Evolutionary conservation across 371 early-diverging fungal genomes (phyloP).

Genomic region (Conidiobolus incongruus): DNA sequence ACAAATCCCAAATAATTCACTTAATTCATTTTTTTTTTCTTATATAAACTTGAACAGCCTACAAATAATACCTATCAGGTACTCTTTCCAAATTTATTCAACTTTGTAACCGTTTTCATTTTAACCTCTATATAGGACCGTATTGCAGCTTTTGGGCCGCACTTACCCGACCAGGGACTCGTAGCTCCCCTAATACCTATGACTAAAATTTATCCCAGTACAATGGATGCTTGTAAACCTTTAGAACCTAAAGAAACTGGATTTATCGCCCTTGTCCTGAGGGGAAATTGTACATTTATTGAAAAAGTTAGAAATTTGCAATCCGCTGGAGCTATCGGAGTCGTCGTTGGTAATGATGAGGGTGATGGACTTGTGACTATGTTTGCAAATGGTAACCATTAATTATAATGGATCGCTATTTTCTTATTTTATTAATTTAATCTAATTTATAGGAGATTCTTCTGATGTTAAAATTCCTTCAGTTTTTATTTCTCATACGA

Average conservation of each 20-base stretch:
- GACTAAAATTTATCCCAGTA: conserved; percentile 8
- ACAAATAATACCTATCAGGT: too few species aligned
- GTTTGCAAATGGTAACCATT: conserved; percentile 50
- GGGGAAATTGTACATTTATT: conserved; percentile 69
- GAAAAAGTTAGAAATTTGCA: conserved; percentile 81
- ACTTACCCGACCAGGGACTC: conserved; percentile 26
- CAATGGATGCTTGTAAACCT: neutral
- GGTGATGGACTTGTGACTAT: conserved; percentile 59
- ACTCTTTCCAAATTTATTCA: too few species aligned
- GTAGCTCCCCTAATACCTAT: conserved; percentile 18
- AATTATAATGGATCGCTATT: too few species aligned
- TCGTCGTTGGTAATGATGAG: conserved; percentile 67
- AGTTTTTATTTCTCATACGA: conserved; percentile 38
- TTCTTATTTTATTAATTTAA: too few species aligned
- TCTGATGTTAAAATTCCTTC: conserved; percentile 50
- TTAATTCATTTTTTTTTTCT: too few species aligned
- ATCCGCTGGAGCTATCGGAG: conserved; percentile 58
- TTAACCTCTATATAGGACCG: conserved; percentile 19
- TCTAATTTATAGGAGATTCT: conserved; percentile 26
- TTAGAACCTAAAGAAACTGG: conserved; percentile 7
- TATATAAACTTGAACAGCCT: too few species aligned
- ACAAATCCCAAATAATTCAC: too few species aligned
- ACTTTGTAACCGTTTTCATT: too few species aligned
- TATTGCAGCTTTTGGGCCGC: conserved; percentile 35
- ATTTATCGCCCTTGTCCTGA: conserved; percentile 62